Conservation (phyloP, 495 filamentous ascomycete genomes). For the Lasiosphaeria ovina region DNA sequence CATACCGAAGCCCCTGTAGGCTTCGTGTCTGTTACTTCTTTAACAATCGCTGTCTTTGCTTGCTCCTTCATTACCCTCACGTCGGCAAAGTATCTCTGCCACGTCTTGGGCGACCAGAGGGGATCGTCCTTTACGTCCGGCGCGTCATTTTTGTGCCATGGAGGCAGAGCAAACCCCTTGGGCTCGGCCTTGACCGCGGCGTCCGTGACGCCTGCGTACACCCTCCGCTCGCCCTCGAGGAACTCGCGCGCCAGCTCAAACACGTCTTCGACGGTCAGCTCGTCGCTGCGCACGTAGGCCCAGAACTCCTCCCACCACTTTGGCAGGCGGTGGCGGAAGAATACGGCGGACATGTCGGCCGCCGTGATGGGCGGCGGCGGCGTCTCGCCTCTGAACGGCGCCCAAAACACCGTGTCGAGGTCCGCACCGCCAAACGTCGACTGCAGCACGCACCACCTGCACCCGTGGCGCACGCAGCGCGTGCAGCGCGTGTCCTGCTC, state of each 20-base stretch:
- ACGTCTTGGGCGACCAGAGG: not conserved
- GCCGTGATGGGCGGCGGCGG: too few relatives aligned
- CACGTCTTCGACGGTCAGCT: too few relatives aligned
- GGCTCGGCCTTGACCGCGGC: not conserved
- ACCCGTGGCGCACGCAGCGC: conserved; percentile 9
- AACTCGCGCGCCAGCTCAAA: too few relatives aligned
- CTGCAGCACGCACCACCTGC: not conserved
- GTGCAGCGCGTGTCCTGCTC: not conserved
- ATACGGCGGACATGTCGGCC: too few relatives aligned
- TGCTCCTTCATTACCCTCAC: not conserved
- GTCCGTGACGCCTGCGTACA: not conserved
- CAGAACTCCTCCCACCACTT: too few relatives aligned
- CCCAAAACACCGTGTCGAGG: not conserved
- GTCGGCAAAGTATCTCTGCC: not conserved
- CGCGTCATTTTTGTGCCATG: not conserved
- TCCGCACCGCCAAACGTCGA: not conserved
- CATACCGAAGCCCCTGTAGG: too few relatives aligned
- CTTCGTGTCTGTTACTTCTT: not conserved
- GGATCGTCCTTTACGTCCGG: not conserved
- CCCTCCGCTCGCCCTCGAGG: not conserved
- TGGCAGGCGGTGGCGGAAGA: too few relatives aligned
- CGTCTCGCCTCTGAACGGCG: not conserved
- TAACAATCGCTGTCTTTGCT: not conserved
- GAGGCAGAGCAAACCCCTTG: not conserved
- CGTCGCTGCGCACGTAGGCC: too few relatives aligned